Percentiles rank a stretch among this genome's conserved stretches.
phyloP scores from a whole-genome alignment of 768 basidiomycete genomes.

The Tulasnella sp. region DNA sequence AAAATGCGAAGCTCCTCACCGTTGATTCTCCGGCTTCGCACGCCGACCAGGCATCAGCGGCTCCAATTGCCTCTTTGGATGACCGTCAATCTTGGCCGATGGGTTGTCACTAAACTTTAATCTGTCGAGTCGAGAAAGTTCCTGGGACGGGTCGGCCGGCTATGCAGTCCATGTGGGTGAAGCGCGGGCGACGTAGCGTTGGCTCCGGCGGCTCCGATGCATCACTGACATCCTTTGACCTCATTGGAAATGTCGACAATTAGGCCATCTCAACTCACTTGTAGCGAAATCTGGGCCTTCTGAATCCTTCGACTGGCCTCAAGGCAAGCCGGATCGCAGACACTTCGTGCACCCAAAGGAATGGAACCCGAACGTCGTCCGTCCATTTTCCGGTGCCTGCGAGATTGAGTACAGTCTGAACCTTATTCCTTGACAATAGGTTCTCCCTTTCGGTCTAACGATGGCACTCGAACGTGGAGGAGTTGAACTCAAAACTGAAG shows the following conservation, averaged over 20 bases:
- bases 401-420: not conserved
- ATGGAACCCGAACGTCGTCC: not conserved
- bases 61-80: not conserved
- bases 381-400: not conserved
- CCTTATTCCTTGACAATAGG: not conserved
- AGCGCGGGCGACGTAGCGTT: too few species aligned
- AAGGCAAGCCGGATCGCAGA: not conserved
- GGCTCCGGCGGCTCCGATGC: too few species aligned
- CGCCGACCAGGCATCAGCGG: not conserved
- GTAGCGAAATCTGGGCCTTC: too few species aligned
- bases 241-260: not conserved
- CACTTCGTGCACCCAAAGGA: not conserved
- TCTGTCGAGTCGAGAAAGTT: not conserved
- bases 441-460: too few species aligned
- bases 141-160: too few species aligned
- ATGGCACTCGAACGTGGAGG: too few species aligned
- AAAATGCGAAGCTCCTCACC: not conserved
- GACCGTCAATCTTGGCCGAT: not conserved
- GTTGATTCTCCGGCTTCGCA: constrained; percentile 1
- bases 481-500: not conserved
- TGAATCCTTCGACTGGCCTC: not conserved
- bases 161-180: too few species aligned
- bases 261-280: not conserved
- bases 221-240: not conserved
- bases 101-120: not conserved